Evolutionary conservation across 176 grass and related monocot species (phyloP).

Genomic region (Eleusine coracana): DNA sequence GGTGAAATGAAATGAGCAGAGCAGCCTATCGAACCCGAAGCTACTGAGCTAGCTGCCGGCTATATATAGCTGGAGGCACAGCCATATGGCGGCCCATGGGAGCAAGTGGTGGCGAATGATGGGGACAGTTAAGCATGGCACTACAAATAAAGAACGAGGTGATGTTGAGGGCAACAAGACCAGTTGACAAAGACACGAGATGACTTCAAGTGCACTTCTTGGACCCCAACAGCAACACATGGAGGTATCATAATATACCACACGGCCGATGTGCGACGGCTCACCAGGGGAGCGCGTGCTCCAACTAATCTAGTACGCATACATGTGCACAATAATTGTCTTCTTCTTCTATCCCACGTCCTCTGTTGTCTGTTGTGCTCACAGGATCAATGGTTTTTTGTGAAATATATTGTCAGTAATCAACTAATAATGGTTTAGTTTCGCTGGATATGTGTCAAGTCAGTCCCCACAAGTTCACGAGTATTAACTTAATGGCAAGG

Average conservation of each 20-base stretch:
- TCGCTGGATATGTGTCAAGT: background rate
- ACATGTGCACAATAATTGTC: background rate
- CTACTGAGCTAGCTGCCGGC: background rate
- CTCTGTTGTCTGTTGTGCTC: no score
- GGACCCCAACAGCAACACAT: constrained; percentile 26
- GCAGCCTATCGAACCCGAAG: background rate
- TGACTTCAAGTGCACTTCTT: constrained; percentile 77
- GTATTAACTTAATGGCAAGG: no score
- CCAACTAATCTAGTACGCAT: background rate
- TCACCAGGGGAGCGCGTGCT: constrained; percentile 24
- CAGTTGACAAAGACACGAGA: constrained; percentile 46
- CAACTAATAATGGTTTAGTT: no score
- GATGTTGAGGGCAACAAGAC: background rate
- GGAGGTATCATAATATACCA: constrained; percentile 31
- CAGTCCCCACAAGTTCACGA: background rate
- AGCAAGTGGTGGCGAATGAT: constrained; percentile 12
- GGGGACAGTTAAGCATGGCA: constrained; percentile 44
- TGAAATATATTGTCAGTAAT: no score
- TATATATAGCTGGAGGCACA: background rate
- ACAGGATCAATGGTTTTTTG: no score
- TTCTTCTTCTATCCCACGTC: background rate
- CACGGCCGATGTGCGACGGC: background rate
- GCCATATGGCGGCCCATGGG: background rate
- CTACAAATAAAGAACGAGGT: constrained; percentile 8
- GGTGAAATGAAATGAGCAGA: background rate